These are phyloP conservation scores for Globisporangium acanthophoron DNA, from an alignment of 352 stramenopile genomes.

Conservation along the genomic window DNA sequence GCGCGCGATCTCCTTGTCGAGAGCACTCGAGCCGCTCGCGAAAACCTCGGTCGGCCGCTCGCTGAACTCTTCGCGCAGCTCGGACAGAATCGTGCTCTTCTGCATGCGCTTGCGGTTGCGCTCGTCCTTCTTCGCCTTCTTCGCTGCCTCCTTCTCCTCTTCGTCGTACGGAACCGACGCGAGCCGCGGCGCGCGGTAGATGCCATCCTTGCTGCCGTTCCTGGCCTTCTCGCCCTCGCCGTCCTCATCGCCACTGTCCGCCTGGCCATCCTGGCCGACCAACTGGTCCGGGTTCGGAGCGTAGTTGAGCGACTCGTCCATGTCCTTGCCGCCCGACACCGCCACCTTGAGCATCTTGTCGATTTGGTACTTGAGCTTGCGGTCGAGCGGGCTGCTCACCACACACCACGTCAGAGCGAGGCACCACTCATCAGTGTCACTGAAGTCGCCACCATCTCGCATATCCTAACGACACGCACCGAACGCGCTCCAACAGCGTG, in stretches of 20 bases:
- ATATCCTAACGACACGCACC: conserved; percentile 16
- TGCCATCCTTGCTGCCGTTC: conserved; percentile 39
- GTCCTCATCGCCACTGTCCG: conserved; percentile 40
- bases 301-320: conserved; percentile 79
- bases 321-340: conserved; percentile 58
- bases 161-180: conserved; percentile 82
- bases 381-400: conserved; percentile 51
- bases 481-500: conserved; percentile 80
- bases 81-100: conserved; percentile 80
- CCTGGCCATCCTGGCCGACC: conserved; percentile 42
- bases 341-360: conserved; percentile 88
- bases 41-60: conserved; percentile 71
- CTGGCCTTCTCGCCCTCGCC: conserved; percentile 15
- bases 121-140: conserved; percentile 79
- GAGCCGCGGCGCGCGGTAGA: conserved; percentile 74
- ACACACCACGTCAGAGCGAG: not conserved
- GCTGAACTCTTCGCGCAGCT: conserved; percentile 84
- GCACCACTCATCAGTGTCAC: not conserved
- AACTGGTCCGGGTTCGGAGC: conserved; percentile 75
- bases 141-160: conserved; percentile 71
- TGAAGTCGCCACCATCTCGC: not conserved
- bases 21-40: conserved; percentile 45
- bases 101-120: conserved; percentile 75
- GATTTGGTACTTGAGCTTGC: conserved; percentile 89
- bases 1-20: conserved; percentile 79